Evolutionary conservation across 306 rosid species (phyloP), one percentile per base, ranked within the genome.

Genomic region (Lotus japonicus): DNA sequence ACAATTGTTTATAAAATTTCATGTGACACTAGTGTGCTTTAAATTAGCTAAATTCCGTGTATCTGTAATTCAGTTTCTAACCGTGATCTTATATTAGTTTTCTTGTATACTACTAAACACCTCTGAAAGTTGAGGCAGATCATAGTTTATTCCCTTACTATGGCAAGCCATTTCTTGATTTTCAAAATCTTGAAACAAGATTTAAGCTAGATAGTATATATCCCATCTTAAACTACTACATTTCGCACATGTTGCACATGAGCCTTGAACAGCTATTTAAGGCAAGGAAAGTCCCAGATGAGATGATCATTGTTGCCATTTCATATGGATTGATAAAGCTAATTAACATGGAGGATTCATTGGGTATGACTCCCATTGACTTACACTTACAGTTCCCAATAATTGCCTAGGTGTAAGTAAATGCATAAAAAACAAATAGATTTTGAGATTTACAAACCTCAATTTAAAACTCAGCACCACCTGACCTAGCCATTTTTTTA

Each of bases 401-500:
- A 46, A 9, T 19, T 43, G 44, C 52, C 13, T 31, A 53, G 41
- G 31, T 31, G 70, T 19, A 26, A 26, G 14, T 28, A 19, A 6
- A 58, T 31, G 0, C 44, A 26, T 56, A 2, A 13, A 6, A 9
- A 46, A 14, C 62, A 17, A 11, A 41, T 7, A 17, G 39, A 18
- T 49, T 64, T 66, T 59, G 78, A 58, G 73, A 77, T 46, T 13
- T 41, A 58, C 72, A 54, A 21, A 62, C 38, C 38, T 36, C 11
- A 52, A 44, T 55, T 56, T 19, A 45, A 74, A 56, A 46, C 73
- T 7, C 12, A 63, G 7, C 3, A 17, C 58, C 59, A 19, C 55
- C 4, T 43, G n/a, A n/a, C n/a, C n/a, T n/a, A n/a, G n/a, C n/a
- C 26, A 2, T 16, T 26, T 52, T 15, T 14, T 39, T 55, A 46